Evolutionary conservation across 2,329 filamentous ascomycete species (phyloP), one percentile per base, ranked within the genome.

Genomic region (Penicillium italicum): DNA sequence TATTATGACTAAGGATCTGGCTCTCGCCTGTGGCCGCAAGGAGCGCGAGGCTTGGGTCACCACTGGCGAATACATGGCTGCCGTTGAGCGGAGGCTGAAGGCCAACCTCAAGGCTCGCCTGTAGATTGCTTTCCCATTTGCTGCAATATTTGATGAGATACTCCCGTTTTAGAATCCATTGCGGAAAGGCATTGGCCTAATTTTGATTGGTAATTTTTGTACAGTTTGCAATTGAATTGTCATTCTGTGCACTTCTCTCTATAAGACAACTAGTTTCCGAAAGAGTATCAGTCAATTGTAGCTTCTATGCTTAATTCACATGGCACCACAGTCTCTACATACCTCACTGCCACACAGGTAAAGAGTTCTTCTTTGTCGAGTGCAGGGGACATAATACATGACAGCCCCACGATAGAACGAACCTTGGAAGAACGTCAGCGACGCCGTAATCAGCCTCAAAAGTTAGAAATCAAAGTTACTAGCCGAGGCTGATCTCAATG

Each of bases 1-100:
- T 61, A 89, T 97, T 80, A 99, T 97, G 94, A 99, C 94, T 76
- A 99, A 99, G 86, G 94, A 99, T 77, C 79, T 99, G 67, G 94
- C 94, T n/a, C 84, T 97, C 57, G 89, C 92, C 46, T 94, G 90
- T 74, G 94, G 94, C 69, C 92, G 92, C 82, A 91, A 88, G 68
- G 87, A 84, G 59, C 85, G 90, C 64, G 85, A 85, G 67, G 87
- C 90, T 71, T 97, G 92, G 78, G 94, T 96, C 66, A 97, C 91
- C 50, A 97, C 93, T 55, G 84, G 82, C 66, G 89, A 96, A 80
- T 99, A 97, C 80, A 79, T 99, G 71, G 85, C 89, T 71, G 93
- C 93, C 38, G 93, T 97, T 48, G 93, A 97, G 86, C 87, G 85
- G 77, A 82, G 91, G 70, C 82, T 99, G 79, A 92, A 93, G 85